Percentiles rank a stretch among this genome's conserved stretches.
phyloP scores from a whole-genome alignment of 352 stramenopile species.

The Phytophthora tubulina region DNA sequence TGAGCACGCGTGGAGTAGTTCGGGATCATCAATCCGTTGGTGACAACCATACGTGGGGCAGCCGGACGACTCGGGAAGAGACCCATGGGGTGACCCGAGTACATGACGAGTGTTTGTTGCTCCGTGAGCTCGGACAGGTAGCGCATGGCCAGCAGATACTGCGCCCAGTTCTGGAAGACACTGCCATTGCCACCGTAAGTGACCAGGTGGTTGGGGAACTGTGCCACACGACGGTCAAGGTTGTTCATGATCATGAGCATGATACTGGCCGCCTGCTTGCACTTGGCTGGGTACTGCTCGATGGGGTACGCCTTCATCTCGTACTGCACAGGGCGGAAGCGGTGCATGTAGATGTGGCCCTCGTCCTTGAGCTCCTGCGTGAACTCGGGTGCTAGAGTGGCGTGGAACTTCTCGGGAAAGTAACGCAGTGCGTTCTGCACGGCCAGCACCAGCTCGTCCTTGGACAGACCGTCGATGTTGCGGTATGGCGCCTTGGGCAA shows the following conservation, averaged over 20 bases:
- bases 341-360: conserved; percentile 93
- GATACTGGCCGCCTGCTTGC: conserved; percentile 81
- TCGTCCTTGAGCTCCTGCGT: conserved; percentile 89
- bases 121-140: conserved; percentile 90
- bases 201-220: conserved; percentile 90
- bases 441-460: conserved; percentile 75
- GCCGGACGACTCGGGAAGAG: conserved; percentile 83
- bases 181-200: conserved; percentile 92
- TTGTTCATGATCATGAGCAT: conserved; percentile 95
- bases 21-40: conserved; percentile 92
- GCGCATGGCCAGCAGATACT: conserved; percentile 90
- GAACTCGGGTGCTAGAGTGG: conserved; percentile 81
- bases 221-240: conserved; percentile 84
- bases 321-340: conserved; percentile 84
- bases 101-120: conserved; percentile 91
- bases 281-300: conserved; percentile 74
- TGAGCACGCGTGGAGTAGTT: conserved; percentile 90
- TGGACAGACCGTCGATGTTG: conserved; percentile 58
- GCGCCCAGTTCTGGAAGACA: conserved; percentile 92
- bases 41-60: conserved; percentile 87
- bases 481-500: conserved; percentile 68
- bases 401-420: conserved; percentile 81
- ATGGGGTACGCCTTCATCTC: conserved; percentile 92
- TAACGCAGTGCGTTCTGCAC: conserved; percentile 91
- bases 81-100: conserved; percentile 90